phyloP scores from a whole-genome alignment of 495 filamentous ascomycete genomes.

The Opeltia flavorubescens region DNA sequence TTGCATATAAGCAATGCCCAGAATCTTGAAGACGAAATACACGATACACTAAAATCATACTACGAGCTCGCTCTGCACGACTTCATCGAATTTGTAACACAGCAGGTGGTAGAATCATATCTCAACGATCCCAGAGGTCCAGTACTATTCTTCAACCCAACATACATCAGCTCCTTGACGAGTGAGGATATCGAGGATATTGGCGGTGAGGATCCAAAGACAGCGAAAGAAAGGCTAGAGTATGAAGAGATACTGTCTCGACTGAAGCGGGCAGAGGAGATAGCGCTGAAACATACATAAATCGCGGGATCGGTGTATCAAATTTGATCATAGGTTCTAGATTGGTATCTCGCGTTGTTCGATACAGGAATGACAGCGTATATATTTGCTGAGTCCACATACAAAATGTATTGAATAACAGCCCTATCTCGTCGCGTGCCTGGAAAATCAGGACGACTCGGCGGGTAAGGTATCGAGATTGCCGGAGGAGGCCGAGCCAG shows the following conservation, averaged over 20 bases:
- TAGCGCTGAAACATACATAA: slow-evolving; percentile 6
- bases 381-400: too few relatives aligned
- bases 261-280: slow-evolving; percentile 9
- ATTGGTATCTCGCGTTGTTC: too few relatives aligned
- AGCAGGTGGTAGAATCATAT: slow-evolving; percentile 12
- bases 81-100: slow-evolving; percentile 7
- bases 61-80: slow-evolving; percentile 12
- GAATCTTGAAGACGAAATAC: slow-evolving; percentile 16
- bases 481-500: too few relatives aligned
- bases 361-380: too few relatives aligned
- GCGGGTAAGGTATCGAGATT: too few relatives aligned
- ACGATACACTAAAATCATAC: slow-evolving; percentile 16
- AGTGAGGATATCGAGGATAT: slow-evolving; percentile 4
- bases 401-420: too few relatives aligned
- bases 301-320: background rate
- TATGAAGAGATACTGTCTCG: slow-evolving; percentile 2
- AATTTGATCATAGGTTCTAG: background rate
- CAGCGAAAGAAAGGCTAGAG: background rate
- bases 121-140: slow-evolving; percentile 9
- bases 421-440: too few relatives aligned
- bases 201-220: slow-evolving; percentile 6
- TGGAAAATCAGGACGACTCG: too few relatives aligned
- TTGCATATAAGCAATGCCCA: slow-evolving; percentile 13
- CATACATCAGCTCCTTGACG: slow-evolving; percentile 4
- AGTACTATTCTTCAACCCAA: slow-evolving; percentile 8